Evolutionary conservation across 2,329 filamentous ascomycete species (phyloP).

Genomic region (Arthrobotrys iridis): DNA sequence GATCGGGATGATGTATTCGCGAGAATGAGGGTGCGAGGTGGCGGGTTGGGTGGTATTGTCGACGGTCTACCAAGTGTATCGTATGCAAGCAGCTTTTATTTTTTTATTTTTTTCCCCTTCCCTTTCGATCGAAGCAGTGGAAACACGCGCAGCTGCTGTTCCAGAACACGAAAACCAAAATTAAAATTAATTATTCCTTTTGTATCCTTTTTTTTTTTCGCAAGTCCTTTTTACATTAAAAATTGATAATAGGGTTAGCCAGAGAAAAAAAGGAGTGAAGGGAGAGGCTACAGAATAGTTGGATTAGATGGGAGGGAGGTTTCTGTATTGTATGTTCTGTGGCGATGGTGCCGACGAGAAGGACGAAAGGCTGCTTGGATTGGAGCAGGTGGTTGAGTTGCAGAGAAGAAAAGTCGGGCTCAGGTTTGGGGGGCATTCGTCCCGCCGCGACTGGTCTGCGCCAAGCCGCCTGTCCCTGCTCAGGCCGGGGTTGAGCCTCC

Average conservation of each 20-base stretch:
- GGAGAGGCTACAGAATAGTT: too few relatives aligned
- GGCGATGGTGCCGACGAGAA: neutral
- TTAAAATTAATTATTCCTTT: too few relatives aligned
- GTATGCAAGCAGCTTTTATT: slow-evolving; percentile 1
- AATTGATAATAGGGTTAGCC: too few relatives aligned
- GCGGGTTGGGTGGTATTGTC: neutral
- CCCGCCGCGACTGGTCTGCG: slow-evolving; percentile 44
- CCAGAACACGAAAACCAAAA: slow-evolving; percentile 10
- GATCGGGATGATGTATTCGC: slow-evolving; percentile 13
- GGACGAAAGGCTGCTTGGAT: slow-evolving; percentile 20
- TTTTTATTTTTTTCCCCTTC: too few relatives aligned
- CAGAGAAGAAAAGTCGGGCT: slow-evolving; percentile 33
- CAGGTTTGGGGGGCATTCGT: slow-evolving; percentile 31
- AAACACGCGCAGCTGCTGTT: slow-evolving; percentile 50
- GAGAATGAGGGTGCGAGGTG: slow-evolving; percentile 7
- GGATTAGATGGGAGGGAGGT: neutral
- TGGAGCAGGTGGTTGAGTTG: neutral
- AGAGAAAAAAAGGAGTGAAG: too few relatives aligned
- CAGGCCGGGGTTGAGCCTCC: slow-evolving; percentile 5
- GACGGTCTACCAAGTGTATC: neutral
- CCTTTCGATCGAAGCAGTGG: slow-evolving; percentile 4
- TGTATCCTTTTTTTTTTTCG: neutral
- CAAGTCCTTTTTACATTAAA: too few relatives aligned
- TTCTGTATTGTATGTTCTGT: neutral
- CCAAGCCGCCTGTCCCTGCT: slow-evolving; percentile 48